Base-by-base conservation (phyloP, 75 land plant species). In the Selaginella tamariscina region DNA sequence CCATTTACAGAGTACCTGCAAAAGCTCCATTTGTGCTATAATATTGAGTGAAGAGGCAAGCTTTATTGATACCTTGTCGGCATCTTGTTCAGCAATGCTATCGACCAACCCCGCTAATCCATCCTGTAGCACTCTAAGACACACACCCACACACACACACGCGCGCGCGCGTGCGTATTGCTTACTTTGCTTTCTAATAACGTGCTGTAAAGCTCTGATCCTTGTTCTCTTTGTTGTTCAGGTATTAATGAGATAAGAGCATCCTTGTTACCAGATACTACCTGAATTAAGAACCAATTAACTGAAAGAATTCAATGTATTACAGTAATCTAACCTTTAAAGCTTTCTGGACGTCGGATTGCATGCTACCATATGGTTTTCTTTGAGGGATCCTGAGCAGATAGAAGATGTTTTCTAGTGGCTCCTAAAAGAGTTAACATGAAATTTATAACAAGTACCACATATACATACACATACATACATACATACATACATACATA, bases 311-410 rank as follows among this genome's bases (percentile, higher is more conserved):
- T 20, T 20, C 54, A 49, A 49, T 49, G 11, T 49, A 49, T 49
- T 49, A 20, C 20, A 49, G 54, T 49, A 49, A 9, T 59, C 26
- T 2, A 70, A 83, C 96, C 88, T 94, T 82, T 0, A 94, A 23
- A 33, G 98, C 96, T 72, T 90, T 94, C 84, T 87, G 86, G 31
- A 87, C 96, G 79, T 94, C 85, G 15, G 82, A 70, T 70, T 94
- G 96, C 98, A 94, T 94, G 31, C 95, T 82, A 68, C 96, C 96
- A 79, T 81, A 94, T 44, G 98, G 98, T 60, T 94, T 94, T 68
- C 98, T 75, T 65, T 94, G 98, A 18, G 98, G 98, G 32, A 94
- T 89, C 63, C 98, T 81, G 13, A 94, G 75, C 73, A 94, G 75
- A 76, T 89, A 94, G 54, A 89, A 89, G 13, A 94, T 87, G 32